phyloP scores from a whole-genome alignment of 1,284 basidiomycete species.

The Moesziomyces parantarcticus region DNA sequence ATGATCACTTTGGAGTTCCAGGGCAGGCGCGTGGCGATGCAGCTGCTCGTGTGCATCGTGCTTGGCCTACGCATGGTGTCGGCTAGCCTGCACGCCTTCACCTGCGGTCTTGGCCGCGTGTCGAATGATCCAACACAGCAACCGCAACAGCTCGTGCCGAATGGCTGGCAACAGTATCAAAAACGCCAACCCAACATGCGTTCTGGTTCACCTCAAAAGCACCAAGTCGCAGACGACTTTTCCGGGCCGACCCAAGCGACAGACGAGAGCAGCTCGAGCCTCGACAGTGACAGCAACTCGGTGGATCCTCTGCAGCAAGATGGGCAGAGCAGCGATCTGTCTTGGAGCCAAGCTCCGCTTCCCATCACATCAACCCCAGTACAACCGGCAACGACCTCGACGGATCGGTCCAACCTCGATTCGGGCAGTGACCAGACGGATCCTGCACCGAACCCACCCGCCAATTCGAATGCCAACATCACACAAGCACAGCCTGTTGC shows the following conservation, averaged over 20 bases:
- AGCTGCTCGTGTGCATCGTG: conserved; percentile 17
- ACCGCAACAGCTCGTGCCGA: neutral
- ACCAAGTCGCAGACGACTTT: neutral
- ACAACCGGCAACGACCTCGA: too few species aligned
- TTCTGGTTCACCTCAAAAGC: too few species aligned
- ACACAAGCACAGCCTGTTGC: neutral
- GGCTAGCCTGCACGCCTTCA: conserved; percentile 3
- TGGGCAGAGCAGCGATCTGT: too few species aligned
- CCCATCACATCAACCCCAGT: too few species aligned
- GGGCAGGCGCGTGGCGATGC: conserved; percentile 15
- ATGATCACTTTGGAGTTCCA: conserved; percentile 7
- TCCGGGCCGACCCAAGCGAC: too few species aligned
- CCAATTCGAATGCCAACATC: too few species aligned
- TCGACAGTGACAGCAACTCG: too few species aligned
- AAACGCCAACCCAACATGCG: too few species aligned
- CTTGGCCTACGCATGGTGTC: conserved; percentile 23
- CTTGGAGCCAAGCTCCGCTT: too few species aligned
- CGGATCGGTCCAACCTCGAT: conserved; percentile 3
- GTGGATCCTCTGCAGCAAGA: too few species aligned
- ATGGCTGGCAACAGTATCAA: too few species aligned
- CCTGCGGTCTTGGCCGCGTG: conserved; percentile 1
- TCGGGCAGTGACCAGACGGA: neutral
- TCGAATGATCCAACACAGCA: conserved; percentile 2
- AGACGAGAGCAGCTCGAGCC: too few species aligned
- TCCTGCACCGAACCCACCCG: neutral